Percentiles rank a stretch among this genome's conserved stretches.
Conservation (phyloP, 2,329 filamentous ascomycete species). For the Aspergillus aculeatus region DNA sequence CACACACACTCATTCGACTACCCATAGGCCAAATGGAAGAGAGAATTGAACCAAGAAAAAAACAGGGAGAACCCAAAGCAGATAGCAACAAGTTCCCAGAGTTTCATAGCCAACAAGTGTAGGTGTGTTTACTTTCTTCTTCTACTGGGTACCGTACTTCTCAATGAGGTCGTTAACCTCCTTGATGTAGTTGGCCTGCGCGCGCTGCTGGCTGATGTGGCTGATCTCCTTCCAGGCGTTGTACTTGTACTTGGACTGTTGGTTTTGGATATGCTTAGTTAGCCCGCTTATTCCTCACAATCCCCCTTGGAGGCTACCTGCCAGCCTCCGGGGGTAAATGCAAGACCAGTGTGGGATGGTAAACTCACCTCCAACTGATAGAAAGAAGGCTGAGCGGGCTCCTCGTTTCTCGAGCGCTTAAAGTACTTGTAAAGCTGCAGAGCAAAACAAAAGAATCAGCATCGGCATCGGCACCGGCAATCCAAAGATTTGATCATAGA, state of each 20-base stretch:
- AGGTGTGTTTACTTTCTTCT: not conserved
- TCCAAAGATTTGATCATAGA: too few species aligned
- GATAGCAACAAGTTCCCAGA: too few species aligned
- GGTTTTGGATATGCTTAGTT: not conserved
- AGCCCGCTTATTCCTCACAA: not conserved
- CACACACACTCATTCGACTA: not conserved
- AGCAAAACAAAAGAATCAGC: not conserved
- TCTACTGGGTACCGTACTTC: constrained; percentile 54
- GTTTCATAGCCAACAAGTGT: not conserved
- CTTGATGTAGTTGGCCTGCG: constrained; percentile 74
- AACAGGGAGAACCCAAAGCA: not conserved
- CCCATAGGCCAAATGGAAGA: not conserved
- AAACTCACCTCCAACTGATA: constrained; percentile 19
- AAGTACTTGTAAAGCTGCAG: constrained; percentile 22
- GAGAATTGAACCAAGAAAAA: not conserved
- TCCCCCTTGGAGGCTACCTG: too few species aligned
- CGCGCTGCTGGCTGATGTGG: constrained; percentile 63
- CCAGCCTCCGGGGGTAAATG: too few species aligned
- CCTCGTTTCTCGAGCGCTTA: constrained; percentile 15
- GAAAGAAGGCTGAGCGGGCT: constrained; percentile 19
- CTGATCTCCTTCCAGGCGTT: constrained; percentile 71
- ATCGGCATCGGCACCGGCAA: not conserved
- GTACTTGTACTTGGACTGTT: constrained; percentile 76
- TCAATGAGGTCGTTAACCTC: constrained; percentile 70
- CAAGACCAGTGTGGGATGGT: not conserved